Evolutionary conservation across 805 yeast genomes (phyloP), one percentile per base, ranked within the genome.

Genomic region (Schwanniomyces yamadae): DNA sequence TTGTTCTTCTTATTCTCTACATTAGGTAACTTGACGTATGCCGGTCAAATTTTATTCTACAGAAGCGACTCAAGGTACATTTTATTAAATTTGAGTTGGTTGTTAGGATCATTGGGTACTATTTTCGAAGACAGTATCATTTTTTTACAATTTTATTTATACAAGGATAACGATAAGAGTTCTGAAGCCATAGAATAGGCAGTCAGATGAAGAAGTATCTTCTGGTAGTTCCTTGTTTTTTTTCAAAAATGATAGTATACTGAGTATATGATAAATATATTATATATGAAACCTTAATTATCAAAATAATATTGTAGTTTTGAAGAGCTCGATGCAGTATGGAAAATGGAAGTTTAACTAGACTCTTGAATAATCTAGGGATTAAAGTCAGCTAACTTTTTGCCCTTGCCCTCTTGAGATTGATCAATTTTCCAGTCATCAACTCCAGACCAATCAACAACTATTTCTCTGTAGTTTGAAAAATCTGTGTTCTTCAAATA

Each of bases 401-500:
- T 64, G 60, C 53, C 61, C 49, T 58, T 64, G 60, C 53, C 61
- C 22, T 54, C 57, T 20, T 44, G 28, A 15, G 37, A 39, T 13
- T 39, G 41, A 34, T 61, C 65, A 28, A 66, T 54, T 31, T 51
- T 49, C 55, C 61, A 54, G 33, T 61, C 68, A 42, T 80, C 84
- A 31, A 66, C 77, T 17, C 81, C 89, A 14, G 75, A 62, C 91
- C 91, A 84, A 54, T 82, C 86, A 6, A 81, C 87, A 8, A 59
- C 49, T 33, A 82, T 71, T 32, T 67, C 57, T 33, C 80, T 63
- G 35, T 69, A 59, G 33, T 55, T 63, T 21, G 71, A 60, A 57
- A 73, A 69, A 61, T 87, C 95, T 11, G 90, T 78, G 54, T 88
- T 88, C 54, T 84, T 84, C 60, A 89, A 67, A 37, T 87, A 78